Evolutionary conservation across 2,329 filamentous ascomycete species (phyloP), one percentile per base, ranked within the genome.

Genomic region (Corynespora cassiicola): DNA sequence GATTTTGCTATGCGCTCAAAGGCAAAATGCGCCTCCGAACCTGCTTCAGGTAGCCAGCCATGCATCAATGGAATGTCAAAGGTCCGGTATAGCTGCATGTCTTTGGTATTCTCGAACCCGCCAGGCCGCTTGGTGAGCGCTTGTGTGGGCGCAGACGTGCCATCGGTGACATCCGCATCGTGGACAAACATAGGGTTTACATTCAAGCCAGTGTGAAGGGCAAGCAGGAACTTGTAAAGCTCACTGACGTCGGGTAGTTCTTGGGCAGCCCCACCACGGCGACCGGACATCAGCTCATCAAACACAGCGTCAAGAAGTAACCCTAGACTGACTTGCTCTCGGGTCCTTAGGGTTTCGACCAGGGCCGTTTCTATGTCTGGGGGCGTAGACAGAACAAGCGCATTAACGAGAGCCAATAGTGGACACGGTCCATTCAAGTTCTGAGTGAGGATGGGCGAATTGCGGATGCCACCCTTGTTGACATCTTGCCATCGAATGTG

Each of bases 391-490:
- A 99, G 73, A 0, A 90, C 87, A 11, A 99, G 76, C 1, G 91
- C 91, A 64, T 99, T 99, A 42, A 97, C 91, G 5, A 99, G 76
- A 2, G 94, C 94, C 17, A 99, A 82, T 10, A 99, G 72, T 1
- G 94, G 94, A 66, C 94, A 99, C 1, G 94, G 94, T 0, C 94
- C 94, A 57, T 99, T 99, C 39, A 86, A 83, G 54, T 96, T 97
- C 61, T 99, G 92, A 3, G 95, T 84, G 25, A 97, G 74, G 39
- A 97, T 90, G 0, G 94, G 92, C 1, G 90, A 92, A n/a, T 80
- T 78, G 27, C 89, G 79, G 23, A 88, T 82, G n/a, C 79, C 76
- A 1, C 75, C 65, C 0, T 78, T 75, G 8, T 64, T 79, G 2
- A 75, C 69, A 63, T 96, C 89, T 43, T 84, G 76, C 91, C 92